Evolutionary conservation across 2,329 filamentous ascomycete genomes (phyloP).

Genomic region (Thermothelomyces thermophilus): DNA sequence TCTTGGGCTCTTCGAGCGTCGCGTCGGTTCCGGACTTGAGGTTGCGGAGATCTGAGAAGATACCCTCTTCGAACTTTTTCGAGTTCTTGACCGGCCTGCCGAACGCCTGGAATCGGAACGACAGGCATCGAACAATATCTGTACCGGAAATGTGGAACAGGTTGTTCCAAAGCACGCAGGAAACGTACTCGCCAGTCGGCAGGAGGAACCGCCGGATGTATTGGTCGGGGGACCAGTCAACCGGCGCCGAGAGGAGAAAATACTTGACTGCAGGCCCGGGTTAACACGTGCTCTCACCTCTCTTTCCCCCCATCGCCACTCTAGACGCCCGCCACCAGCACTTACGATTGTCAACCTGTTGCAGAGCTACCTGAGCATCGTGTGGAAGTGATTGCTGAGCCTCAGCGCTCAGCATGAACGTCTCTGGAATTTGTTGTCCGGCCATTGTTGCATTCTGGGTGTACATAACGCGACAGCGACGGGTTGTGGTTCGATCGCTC

Average conservation of each 20-base stretch:
- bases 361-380: constrained; percentile 92
- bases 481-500: constrained; percentile 1
- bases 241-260: constrained; percentile 96
- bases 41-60: constrained; percentile 97
- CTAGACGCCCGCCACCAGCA: constrained; percentile 26
- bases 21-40: constrained; percentile 97
- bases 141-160: constrained; percentile 99
- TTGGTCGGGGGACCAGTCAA: constrained; percentile 95
- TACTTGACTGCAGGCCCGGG: constrained; percentile 71
- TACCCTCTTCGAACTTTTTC: constrained; percentile 99
- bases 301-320: neutral
- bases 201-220: constrained; percentile 93
- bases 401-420: constrained; percentile 96
- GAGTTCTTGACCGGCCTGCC: constrained; percentile 98
- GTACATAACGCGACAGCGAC: constrained; percentile 52
- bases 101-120: constrained; percentile 97
- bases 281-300: too few relatives aligned
- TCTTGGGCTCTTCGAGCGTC: constrained; percentile 97
- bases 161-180: constrained; percentile 98
- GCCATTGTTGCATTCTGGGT: constrained; percentile 79
- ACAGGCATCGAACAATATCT: constrained; percentile 95
- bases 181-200: constrained; percentile 97
- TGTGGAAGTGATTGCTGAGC: constrained; percentile 93
- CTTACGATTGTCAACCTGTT: constrained; percentile 97
- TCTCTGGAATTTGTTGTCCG: constrained; percentile 92